phyloP scores from a whole-genome alignment of 179 eudicot species.

The Beta macrorhiza region DNA sequence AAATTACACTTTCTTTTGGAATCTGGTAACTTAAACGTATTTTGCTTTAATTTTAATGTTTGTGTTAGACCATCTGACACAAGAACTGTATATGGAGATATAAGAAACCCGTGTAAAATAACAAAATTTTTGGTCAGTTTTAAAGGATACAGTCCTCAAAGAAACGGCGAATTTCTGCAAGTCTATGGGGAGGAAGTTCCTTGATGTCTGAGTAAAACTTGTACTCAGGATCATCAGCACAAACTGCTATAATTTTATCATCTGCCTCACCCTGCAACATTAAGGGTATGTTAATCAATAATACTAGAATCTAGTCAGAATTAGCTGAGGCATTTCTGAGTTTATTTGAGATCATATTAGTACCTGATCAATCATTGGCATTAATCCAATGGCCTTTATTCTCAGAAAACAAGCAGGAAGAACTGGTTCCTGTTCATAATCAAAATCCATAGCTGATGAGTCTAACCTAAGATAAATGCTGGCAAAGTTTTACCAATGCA shows the following conservation, averaged over 20 bases:
- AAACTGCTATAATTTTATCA: slow-evolving; percentile 87
- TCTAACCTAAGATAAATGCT: neutral
- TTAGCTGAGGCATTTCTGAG: neutral
- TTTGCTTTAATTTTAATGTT: too few relatives aligned
- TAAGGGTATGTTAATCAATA: neutral
- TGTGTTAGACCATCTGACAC: too few relatives aligned
- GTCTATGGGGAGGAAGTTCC: slow-evolving; percentile 82
- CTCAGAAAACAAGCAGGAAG: slow-evolving; percentile 84
- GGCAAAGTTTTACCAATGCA: neutral
- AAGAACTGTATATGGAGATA: too few relatives aligned
- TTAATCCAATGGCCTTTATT: slow-evolving; percentile 64
- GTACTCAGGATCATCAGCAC: slow-evolving; percentile 94
- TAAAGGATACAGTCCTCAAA: slow-evolving; percentile 85
- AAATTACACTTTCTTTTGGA: too few relatives aligned
- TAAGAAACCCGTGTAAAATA: too few relatives aligned
- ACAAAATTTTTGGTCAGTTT: neutral
- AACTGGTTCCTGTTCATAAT: slow-evolving; percentile 58
- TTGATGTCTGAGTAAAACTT: slow-evolving; percentile 71
- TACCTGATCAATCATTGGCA: slow-evolving; percentile 95
- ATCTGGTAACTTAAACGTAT: too few relatives aligned
- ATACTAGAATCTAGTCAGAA: neutral
- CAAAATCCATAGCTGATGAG: neutral
- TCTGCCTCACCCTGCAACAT: slow-evolving; percentile 68
- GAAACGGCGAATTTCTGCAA: slow-evolving; percentile 72
- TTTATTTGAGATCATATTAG: neutral